Base-by-base conservation (phyloP, 495 filamentous ascomycete species). In the Penicillium ucsense region DNA sequence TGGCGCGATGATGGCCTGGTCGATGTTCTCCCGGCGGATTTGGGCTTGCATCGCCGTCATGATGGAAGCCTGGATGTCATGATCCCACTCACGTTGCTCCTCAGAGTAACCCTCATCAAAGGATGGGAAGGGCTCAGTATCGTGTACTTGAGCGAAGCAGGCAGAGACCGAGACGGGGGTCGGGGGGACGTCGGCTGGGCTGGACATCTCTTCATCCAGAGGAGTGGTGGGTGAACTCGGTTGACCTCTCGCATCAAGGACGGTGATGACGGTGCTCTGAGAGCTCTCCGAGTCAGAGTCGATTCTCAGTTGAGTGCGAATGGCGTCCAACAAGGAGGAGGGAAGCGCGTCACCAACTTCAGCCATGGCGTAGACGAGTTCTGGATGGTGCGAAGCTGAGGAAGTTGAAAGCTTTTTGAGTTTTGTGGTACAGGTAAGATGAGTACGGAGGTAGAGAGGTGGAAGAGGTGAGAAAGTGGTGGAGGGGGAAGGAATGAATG, bases 111-210 rank as follows among this genome's bases (percentile, higher is more conserved):
- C 50, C 7, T 62, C 59, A 29, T 61, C 50, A 46, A 63, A 71
- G 4, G 58, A 58, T 1, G 66, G 66, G 39, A 71, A 71, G 0
- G 67, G 61, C 40, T 69, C 65, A 1, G 45, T 52, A 7, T 44
- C 43, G 31, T 35, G 20, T 20, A 20, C 2, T 20, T 20, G 20
- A 20, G 20, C 1, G 20, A 2, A 20, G 20, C 20, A 20, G 20
- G 20, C 20, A 20, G 20, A 20, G 38, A 41, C n/a, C 6, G n/a
- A 2, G 6, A 41, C 12, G 38, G 35, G 10, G 45, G 32, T 47
- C 0, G 34, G 9, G n/a, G 7, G 31, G 10, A 20, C 20, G 20
- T 20, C 20, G 20, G 20, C 20, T 20, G 20, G 20, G 20, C 37
- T 35, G 3, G 45, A 47, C 2, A 30, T 8, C 8, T 38, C 41